Evolutionary conservation across 495 filamentous ascomycete genomes (phyloP), one percentile per base, ranked within the genome.

Genomic region (Podospora australis): DNA sequence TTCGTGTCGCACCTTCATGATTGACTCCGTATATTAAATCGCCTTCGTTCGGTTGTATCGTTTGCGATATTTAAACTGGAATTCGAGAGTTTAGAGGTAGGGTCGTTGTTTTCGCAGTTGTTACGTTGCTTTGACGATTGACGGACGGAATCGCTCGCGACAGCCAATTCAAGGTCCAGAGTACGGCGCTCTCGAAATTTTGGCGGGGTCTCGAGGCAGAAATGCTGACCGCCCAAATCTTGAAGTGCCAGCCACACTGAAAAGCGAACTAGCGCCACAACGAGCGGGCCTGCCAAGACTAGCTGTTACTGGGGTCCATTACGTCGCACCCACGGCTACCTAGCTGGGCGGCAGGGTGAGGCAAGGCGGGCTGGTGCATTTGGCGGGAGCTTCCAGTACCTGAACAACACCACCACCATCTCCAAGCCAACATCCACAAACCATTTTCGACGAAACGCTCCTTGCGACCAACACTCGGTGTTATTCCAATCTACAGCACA

Each of bases 181-280:
- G 10, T 44, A 23, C 22, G 14, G 22, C n/a, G 28, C 30, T 19
- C 38, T 39, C 17, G 41, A 61, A 61, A 59, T 58, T 65, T 65
- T 65, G 62, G 62, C 57, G 62, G 62, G 62, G 58, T 63, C 22
- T 28, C 3, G 42, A 43, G 62, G 62, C 62, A 63, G 50, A 55
- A 62, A 25, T 4, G 1, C 21, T 50, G 17, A 65, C 59, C 59
- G 62, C 59, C 44, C n/a, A 8, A n/a, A 3, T 8, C 6, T 52
- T 48, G 19, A 20, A 7, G 0, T 5, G 7, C 36, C 26, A 59
- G 42, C 56, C 50, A 48, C 45, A 42, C 46, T 20, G 14, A 4
- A 13, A 2, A 25, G 13, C 39, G 11, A 41, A 5, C 8, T 30
- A 44, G 45, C 47, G 17, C 16, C 53, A 56, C 59, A 57, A 19